Evolutionary conservation across 306 rosid genomes (phyloP), one percentile per base, ranked within the genome.

Genomic region (Cucumis cinereus): DNA sequence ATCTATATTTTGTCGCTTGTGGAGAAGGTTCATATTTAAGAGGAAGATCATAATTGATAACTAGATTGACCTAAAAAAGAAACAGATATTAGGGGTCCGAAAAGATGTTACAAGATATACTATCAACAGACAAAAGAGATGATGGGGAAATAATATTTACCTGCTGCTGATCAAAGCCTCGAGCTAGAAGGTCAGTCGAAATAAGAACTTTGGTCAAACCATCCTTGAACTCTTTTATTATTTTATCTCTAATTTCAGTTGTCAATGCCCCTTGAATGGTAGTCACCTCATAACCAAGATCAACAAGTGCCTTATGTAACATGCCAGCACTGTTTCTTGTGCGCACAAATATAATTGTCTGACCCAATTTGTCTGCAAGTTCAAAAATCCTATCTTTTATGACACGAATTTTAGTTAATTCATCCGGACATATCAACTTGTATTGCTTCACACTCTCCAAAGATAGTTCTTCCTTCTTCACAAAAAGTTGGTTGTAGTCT

Each of bases 131-230:
- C 57, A 69, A 49, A 23, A 66, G 77, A 49, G 30, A 50, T 35
- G 73, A 49, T 13, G n/a, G 57, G 61, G 50, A 61, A 64, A 33
- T 11, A 33, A 36, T 59, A 36, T 55, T 30, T 75, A 92, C 98
- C 90, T 93, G 97, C 57, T 90, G 97, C 77, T 89, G 98, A 81
- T 93, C 97, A 71, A 93, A 93, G 72, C 97, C 97, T 49, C 97
- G 85, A 23, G 98, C 91, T 41, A 93, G 90, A 54, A 93, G 66
- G 77, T 92, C 96, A 7, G 96, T 90, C 23, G 96, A 84, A 70
- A 90, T 90, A 62, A 92, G 93, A 77, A 93, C 98, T 76, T 86
- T 87, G 23, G 98, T 91, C 50, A 93, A 75, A 68, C 92, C 92
- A 71, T 89, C 93, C 80, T 82, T 91, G 83, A 93, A 93, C 85